These are phyloP conservation scores for Hemisphaericaspora lyxosophila DNA, from an alignment of 1,139 yeast species.

Conservation along the genomic window DNA sequence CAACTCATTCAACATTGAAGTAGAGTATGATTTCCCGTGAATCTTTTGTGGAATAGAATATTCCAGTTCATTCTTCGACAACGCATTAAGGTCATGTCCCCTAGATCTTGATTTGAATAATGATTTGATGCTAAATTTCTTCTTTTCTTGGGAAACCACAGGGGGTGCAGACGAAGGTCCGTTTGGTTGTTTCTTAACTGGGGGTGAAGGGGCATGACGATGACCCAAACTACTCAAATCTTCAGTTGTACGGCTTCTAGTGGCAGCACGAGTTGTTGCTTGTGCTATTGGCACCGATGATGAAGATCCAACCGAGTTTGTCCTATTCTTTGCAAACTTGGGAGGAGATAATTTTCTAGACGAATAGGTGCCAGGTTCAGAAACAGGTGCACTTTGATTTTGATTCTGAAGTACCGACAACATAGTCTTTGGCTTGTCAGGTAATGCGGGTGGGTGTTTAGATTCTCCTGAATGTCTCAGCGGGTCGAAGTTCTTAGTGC, in stretches of 20 bases:
- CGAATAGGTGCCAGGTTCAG: background rate
- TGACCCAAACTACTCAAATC: slow-evolving; percentile 12
- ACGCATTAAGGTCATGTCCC: slow-evolving; percentile 24
- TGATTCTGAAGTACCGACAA: slow-evolving; percentile 9
- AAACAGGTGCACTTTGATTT: background rate
- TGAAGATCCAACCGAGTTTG: background rate
- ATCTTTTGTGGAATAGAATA: slow-evolving; percentile 17
- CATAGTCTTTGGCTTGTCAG: slow-evolving; percentile 12
- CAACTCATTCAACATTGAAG: slow-evolving; percentile 17
- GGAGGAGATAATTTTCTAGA: background rate
- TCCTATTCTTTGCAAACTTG: background rate
- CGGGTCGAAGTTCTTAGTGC: slow-evolving; percentile 6
- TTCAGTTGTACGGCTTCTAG: slow-evolving; percentile 25
- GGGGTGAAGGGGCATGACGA: slow-evolving; percentile 2
- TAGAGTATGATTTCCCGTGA: slow-evolving; percentile 29
- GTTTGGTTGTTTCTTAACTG: background rate
- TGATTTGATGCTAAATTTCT: slow-evolving; percentile 41
- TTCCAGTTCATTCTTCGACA: slow-evolving; percentile 10
- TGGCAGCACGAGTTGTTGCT: background rate
- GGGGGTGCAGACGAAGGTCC: slow-evolving; percentile 6
- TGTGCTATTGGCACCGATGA: background rate
- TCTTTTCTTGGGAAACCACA: slow-evolving; percentile 20
- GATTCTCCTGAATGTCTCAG: background rate
- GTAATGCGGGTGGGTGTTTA: background rate
- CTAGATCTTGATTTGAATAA: slow-evolving; percentile 39